phyloP scores from a whole-genome alignment of 306 rosid genomes.

The Trifolium dubium region DNA sequence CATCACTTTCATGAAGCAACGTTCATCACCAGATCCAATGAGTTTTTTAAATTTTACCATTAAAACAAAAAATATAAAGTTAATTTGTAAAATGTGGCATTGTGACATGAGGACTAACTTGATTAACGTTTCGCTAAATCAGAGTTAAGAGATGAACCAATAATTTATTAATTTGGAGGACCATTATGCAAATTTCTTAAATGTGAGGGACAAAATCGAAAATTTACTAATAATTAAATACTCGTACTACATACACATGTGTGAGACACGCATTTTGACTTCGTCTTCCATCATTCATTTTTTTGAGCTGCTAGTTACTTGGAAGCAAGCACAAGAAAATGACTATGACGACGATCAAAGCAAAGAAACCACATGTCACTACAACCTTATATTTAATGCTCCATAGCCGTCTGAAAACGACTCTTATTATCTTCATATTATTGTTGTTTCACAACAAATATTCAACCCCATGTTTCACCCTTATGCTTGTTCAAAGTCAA shows the following conservation, averaged over 20 bases:
- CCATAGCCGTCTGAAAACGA: constrained; percentile 55
- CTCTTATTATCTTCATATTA: constrained; percentile 29
- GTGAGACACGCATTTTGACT: constrained; percentile 34
- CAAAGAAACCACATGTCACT: constrained; percentile 20
- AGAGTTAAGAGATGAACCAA: no score
- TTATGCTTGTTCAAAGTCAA: constrained; percentile 23
- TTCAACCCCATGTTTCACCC: constrained; percentile 36
- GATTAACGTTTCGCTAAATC: no score
- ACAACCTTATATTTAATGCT: constrained; percentile 24
- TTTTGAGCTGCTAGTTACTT: constrained; percentile 15
- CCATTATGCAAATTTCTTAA: no score
- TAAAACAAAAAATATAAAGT: no score
- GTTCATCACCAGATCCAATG: no score
- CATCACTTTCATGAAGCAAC: no score
- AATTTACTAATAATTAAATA: no score
- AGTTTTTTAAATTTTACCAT: no score
- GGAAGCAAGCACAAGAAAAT: constrained; percentile 29
- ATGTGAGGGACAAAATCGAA: no score
- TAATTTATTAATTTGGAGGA: no score
- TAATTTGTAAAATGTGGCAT: no score
- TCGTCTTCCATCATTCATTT: constrained; percentile 42
- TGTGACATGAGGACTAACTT: no score
- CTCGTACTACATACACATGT: neutral
- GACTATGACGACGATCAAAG: constrained; percentile 35
- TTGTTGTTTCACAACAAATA: neutral